Evolutionary conservation across 768 basidiomycete species (phyloP).

Genomic region (Pulveroboletus sp.): DNA sequence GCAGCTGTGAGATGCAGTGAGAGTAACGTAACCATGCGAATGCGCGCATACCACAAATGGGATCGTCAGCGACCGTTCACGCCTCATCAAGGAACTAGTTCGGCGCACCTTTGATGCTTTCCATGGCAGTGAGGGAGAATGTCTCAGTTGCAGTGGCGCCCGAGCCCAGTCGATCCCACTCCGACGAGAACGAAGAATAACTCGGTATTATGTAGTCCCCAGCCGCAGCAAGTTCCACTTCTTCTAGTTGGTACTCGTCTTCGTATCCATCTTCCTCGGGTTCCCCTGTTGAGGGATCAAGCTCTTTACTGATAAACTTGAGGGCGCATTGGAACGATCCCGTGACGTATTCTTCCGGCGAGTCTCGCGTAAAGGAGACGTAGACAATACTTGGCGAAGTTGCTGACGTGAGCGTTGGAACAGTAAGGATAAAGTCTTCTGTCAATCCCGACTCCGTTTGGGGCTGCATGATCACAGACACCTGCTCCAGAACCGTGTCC

Average conservation of each 20-base stretch:
- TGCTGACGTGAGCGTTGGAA: constrained; percentile 63
- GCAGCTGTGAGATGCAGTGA: constrained; percentile 58
- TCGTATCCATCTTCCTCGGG: constrained; percentile 99
- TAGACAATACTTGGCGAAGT: constrained; percentile 86
- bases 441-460: constrained; percentile 70
- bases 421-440: constrained; percentile 93
- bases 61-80: constrained; percentile 15
- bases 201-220: constrained; percentile 96
- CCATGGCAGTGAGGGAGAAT: constrained; percentile 88
- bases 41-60: constrained; percentile 12
- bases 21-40: constrained; percentile 11
- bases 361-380: constrained; percentile 87
- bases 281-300: constrained; percentile 91
- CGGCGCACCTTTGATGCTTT: constrained; percentile 84
- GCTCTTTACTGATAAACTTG: constrained; percentile 95
- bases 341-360: constrained; percentile 71
- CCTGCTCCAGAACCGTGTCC: constrained; percentile 92
- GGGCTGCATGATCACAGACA: constrained; percentile 90
- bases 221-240: constrained; percentile 88
- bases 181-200: constrained; percentile 86
- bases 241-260: constrained; percentile 97
- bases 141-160: constrained; percentile 86
- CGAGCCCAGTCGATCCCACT: constrained; percentile 90
- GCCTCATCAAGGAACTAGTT: constrained; percentile 5
- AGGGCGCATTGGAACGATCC: constrained; percentile 89